Percentiles rank a stretch among this genome's conserved stretches.
These are phyloP conservation scores for Lathyrus tuberosus DNA, from an alignment of 306 rosid genomes.

Conservation along the genomic window DNA sequence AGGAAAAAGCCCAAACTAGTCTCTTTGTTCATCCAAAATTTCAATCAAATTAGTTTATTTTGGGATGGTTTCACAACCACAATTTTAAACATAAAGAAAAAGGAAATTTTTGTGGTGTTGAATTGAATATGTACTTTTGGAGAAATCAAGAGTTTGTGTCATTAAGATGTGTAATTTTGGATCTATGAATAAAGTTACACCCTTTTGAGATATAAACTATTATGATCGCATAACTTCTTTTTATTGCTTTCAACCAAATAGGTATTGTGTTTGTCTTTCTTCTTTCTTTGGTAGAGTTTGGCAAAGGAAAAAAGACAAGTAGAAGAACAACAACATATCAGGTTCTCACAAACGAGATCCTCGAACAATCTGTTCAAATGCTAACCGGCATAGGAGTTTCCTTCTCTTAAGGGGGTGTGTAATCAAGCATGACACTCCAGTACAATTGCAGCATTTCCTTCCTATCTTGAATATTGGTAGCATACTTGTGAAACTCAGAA, in stretches of 20 bases:
- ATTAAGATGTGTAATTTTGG: not conserved
- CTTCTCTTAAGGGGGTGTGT: not conserved
- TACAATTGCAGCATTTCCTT: not conserved
- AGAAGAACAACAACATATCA: not conserved
- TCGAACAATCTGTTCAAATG: not conserved
- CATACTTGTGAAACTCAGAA: not conserved
- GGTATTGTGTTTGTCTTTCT: not conserved
- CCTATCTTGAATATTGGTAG: not conserved
- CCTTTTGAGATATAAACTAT: too few species aligned
- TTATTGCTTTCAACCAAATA: not conserved
- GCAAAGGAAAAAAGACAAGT: not conserved
- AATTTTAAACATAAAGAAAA: too few species aligned
- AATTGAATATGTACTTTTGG: not conserved
- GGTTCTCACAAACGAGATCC: not conserved
- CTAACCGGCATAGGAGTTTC: not conserved
- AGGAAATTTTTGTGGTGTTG: too few species aligned
- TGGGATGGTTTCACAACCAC: too few species aligned
- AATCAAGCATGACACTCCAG: not conserved
- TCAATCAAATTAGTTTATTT: not conserved
- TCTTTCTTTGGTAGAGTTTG: not conserved
- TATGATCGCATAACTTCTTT: too few species aligned
- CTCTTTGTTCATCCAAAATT: too few species aligned
- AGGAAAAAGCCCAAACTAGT: not conserved
- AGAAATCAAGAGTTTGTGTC: not conserved
- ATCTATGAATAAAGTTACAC: not conserved